These are phyloP conservation scores for Termitomyces sp. DNA, from an alignment of 768 basidiomycete species.

Conservation along the genomic window DNA sequence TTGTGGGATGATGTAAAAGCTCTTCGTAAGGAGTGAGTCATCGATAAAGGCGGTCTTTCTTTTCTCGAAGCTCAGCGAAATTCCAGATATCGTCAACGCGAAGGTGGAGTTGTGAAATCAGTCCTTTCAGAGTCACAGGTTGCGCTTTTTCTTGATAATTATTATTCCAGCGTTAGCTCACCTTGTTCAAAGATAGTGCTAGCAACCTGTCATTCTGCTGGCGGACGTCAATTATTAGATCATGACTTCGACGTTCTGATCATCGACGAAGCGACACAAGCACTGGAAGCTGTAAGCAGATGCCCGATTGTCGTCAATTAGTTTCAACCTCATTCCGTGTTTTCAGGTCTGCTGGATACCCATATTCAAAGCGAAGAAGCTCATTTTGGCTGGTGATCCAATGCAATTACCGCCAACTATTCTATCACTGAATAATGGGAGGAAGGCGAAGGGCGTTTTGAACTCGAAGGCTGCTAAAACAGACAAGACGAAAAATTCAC, in stretches of 20 bases:
- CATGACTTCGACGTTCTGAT: slow-evolving; percentile 89
- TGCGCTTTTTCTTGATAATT: slow-evolving; percentile 7
- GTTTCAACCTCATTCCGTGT: not conserved
- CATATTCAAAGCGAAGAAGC: slow-evolving; percentile 86
- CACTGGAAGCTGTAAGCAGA: slow-evolving; percentile 78
- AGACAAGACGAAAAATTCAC: not conserved
- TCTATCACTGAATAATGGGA: slow-evolving; percentile 57
- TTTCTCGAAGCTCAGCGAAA: not conserved
- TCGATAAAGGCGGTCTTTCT: not conserved
- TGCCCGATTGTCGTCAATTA: not conserved
- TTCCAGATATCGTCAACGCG: slow-evolving; percentile 81
- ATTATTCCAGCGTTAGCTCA: not conserved
- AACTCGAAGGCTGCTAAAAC: not conserved
- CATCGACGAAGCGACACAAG: slow-evolving; percentile 98
- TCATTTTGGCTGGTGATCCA: slow-evolving; percentile 92
- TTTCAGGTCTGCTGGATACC: slow-evolving; percentile 90
- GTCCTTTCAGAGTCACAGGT: slow-evolving; percentile 82
- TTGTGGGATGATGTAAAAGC: slow-evolving; percentile 87
- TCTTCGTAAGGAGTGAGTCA: slow-evolving; percentile 82
- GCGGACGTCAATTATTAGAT: slow-evolving; percentile 75
- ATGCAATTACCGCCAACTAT: slow-evolving; percentile 96
- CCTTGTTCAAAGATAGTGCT: slow-evolving; percentile 65
- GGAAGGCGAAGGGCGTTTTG: slow-evolving; percentile 1
- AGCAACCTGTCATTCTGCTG: slow-evolving; percentile 93
- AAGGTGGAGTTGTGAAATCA: slow-evolving; percentile 78